Percentiles rank a stretch among this genome's conserved stretches.
Evolutionary conservation across 441 rosid genomes (phyloP).

Genomic region (Breynia disticha): DNA sequence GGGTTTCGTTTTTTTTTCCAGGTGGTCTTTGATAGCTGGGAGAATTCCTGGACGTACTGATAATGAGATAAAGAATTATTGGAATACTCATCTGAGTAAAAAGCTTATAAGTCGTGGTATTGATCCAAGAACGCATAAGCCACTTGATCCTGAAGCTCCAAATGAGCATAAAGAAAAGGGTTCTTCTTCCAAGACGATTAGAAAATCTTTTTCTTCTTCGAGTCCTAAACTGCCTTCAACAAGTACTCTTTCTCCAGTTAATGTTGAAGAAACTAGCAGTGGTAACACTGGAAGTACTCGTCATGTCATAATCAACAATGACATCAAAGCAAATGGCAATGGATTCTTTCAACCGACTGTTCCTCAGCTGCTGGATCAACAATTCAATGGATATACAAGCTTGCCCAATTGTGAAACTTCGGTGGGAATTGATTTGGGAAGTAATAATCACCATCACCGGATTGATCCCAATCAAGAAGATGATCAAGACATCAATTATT

Average conservation of each 20-base stretch:
- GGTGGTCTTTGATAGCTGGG: constrained; percentile 59
- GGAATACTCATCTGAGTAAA: constrained; percentile 55
- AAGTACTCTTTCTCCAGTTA: constrained; percentile 4
- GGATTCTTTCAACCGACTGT: constrained; percentile 1
- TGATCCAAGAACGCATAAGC: constrained; percentile 54
- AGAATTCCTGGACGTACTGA: constrained; percentile 55
- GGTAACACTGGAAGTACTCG: not conserved
- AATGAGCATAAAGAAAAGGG: constrained; percentile 9
- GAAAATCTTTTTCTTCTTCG: constrained; percentile 4
- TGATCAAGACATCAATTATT: constrained; percentile 33
- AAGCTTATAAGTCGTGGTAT: constrained; percentile 50
- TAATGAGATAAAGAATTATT: constrained; percentile 55
- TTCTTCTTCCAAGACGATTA: constrained; percentile 20
- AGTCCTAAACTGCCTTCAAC: constrained; percentile 1
- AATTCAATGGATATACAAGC: not conserved
- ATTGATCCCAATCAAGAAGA: constrained; percentile 12
- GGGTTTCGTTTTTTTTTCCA: constrained; percentile 5
- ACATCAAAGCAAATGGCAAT: not conserved
- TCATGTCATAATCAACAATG: constrained; percentile 15
- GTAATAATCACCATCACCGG: too few relatives aligned
- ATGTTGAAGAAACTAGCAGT: constrained; percentile 16
- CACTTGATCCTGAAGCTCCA: constrained; percentile 14
- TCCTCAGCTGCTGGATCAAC: not conserved
- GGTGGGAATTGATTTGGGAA: constrained; percentile 8
- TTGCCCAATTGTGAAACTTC: constrained; percentile 15